phyloP scores from a whole-genome alignment of 768 basidiomycete genomes.

The Suillus sp. region DNA sequence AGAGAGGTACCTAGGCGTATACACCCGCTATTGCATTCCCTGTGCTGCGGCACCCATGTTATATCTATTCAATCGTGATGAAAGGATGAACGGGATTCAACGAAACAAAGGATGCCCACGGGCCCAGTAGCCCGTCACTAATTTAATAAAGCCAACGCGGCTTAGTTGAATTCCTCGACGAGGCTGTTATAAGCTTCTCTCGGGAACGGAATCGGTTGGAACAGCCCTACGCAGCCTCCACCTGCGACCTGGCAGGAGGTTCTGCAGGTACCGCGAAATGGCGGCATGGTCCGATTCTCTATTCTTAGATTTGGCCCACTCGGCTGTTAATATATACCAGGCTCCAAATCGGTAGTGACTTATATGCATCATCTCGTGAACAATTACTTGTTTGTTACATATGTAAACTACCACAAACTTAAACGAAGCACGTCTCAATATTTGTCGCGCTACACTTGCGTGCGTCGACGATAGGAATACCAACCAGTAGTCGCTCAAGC shows the following conservation, averaged over 20 bases:
- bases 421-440: background rate
- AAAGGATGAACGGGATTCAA: too few relatives aligned
- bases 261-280: too few relatives aligned
- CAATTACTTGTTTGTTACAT: background rate
- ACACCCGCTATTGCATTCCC: background rate
- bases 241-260: too few relatives aligned
- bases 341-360: background rate
- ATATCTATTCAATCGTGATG: background rate
- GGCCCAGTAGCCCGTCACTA: background rate
- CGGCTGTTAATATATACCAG: background rate
- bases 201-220: background rate
- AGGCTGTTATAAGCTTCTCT: background rate
- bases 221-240: background rate
- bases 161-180: background rate
- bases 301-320: too few relatives aligned
- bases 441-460: background rate
- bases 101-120: too few relatives aligned
- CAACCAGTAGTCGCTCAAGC: background rate
- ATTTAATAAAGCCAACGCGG: background rate
- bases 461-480: background rate
- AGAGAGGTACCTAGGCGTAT: background rate
- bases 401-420: background rate
- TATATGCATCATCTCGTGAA: background rate
- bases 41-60: background rate
- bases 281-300: too few relatives aligned